Evolutionary conservation across 2,329 filamentous ascomycete species (phyloP).

Genomic region (Seiridium unicorne): DNA sequence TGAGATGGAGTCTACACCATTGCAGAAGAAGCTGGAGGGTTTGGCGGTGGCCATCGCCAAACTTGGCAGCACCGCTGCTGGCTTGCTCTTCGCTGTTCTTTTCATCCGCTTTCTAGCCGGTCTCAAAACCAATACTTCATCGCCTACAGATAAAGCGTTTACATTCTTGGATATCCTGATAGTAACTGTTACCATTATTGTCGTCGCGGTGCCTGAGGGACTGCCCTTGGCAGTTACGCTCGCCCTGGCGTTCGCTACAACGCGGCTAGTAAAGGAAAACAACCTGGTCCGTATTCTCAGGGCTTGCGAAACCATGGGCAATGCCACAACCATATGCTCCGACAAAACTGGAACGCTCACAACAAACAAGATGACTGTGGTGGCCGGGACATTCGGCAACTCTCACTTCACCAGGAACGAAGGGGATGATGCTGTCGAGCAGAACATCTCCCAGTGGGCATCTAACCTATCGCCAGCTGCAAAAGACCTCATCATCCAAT

Average conservation of each 20-base stretch:
- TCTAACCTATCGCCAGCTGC: constrained; percentile 21
- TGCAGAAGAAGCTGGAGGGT: constrained; percentile 51
- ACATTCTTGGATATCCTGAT: constrained; percentile 63
- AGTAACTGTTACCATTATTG: constrained; percentile 63
- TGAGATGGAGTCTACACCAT: constrained; percentile 50
- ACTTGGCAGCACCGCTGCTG: constrained; percentile 62
- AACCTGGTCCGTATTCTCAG: constrained; percentile 67
- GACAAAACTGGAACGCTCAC: constrained; percentile 77
- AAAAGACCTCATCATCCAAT: constrained; percentile 37
- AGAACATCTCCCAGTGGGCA: constrained; percentile 29
- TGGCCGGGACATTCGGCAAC: constrained; percentile 65
- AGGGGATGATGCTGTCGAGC: constrained; percentile 14
- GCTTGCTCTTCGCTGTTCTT: constrained; percentile 74
- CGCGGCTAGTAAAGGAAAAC: constrained; percentile 67
- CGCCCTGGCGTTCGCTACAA: constrained; percentile 66
- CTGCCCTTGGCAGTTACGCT: constrained; percentile 67
- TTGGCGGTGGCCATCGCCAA: constrained; percentile 50
- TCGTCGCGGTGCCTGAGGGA: constrained; percentile 68
- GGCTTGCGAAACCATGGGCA: constrained; percentile 71
- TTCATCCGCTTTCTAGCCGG: constrained; percentile 74
- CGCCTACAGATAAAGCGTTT: constrained; percentile 57
- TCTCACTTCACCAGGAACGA: constrained; percentile 27
- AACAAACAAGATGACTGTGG: constrained; percentile 74
- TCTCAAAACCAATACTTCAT: constrained; percentile 47
- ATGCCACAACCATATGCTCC: constrained; percentile 74